Base-by-base conservation (phyloP, 768 basidiomycete genomes). In the Tulasnella sp. region DNA sequence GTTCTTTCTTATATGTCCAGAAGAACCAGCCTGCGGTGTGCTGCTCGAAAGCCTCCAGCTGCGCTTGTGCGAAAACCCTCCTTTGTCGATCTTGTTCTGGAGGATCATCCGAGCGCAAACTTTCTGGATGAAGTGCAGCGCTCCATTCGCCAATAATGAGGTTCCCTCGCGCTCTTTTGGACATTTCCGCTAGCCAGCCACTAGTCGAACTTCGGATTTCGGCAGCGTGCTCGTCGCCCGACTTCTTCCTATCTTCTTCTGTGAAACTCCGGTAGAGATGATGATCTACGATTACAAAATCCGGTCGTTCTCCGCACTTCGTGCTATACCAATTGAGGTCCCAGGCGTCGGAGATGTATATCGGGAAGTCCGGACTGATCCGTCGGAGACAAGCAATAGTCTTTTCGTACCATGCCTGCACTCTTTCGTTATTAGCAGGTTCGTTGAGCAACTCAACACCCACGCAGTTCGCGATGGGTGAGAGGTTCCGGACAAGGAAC, bases 221-320 rank as follows among this genome's bases (percentile, higher is more conserved):
- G 62, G 78, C 76, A 7, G 86, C 82, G 76, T 91, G 91, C 59
- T 85, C 82, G 3, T 83, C 77, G 0, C 85, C 90, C 7, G 84
- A 78, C 3, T 85, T 87, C 1, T 78, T 73, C 19, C 79, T 84
- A 78, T 94, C 92, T 1, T 80, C 80, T 0, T 78, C 74, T 0
- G 90, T 90, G 78, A 92, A 92, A 79, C 90, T 92, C 32, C 92
- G 86, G 77, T 94, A 94, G 26, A 94, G 83, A 77, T 94, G 92
- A 75, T 92, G 90, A 78, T 94, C 92, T 44, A 93, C 81, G 16
- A 89, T 86, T 22, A 88, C 81, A 35, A 86, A 85, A 77, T 72
- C 81, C 5, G 67, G 26, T 73, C 79, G 73, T 22, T 75, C 74
- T 4, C 79, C 79, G 0, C 77, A 80, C 76, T 85, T 90, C 9